Evolutionary conservation across 2,329 filamentous ascomycete genomes (phyloP).

Genomic region (Paracorniculantispora psalliotae): DNA sequence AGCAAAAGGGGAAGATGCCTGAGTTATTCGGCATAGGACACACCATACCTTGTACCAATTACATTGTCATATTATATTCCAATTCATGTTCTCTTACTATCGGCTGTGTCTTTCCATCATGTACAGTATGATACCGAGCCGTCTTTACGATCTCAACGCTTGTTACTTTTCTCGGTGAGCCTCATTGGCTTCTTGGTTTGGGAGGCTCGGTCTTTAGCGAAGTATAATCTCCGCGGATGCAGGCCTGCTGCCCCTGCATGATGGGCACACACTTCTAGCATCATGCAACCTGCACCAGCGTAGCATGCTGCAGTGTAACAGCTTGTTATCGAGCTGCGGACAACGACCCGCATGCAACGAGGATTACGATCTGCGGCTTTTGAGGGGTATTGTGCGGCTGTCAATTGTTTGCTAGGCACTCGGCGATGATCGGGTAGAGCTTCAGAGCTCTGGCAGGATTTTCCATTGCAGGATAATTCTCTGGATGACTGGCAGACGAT

Average conservation of each 20-base stretch:
- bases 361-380: neutral
- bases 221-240: neutral
- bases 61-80: slow-evolving; percentile 2
- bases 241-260: neutral
- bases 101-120: neutral
- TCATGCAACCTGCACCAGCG: neutral
- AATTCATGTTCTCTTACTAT: too few species aligned
- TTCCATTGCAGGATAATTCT: too few species aligned
- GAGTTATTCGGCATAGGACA: neutral
- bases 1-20: neutral
- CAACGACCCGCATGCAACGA: neutral
- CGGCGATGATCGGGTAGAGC: too few species aligned
- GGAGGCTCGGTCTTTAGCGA: too few species aligned
- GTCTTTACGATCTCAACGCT: too few species aligned
- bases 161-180: too few species aligned
- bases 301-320: neutral
- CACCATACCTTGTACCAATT: slow-evolving; percentile 8
- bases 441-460: too few species aligned
- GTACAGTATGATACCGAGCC: too few species aligned
- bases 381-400: too few species aligned
- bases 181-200: too few species aligned
- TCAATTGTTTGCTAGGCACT: too few species aligned
- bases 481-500: too few species aligned
- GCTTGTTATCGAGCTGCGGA: neutral
- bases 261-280: neutral